Base-by-base conservation (phyloP, 768 basidiomycete species). In the Botryobasidium botryosum region DNA sequence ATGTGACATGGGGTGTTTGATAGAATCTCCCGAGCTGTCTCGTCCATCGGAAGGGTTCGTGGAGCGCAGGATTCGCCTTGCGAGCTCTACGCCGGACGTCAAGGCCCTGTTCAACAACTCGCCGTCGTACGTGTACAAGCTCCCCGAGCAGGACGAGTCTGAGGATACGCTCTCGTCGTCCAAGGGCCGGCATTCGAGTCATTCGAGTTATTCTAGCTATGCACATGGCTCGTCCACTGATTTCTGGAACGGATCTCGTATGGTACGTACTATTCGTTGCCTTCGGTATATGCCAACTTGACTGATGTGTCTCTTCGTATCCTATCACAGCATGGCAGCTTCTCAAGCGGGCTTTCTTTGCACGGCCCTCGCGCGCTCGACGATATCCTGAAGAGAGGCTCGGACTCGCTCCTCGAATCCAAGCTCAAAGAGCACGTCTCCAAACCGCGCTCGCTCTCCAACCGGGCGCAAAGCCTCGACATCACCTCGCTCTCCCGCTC, bases 71-170 rank as follows among this genome's bases (percentile, higher is more conserved):
- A 63, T 91, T 44, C 73, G 90, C 40, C 65, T 90, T 48, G 84
- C 87, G 7, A 84, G 76, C 52, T 90, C 88, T 4, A 87, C 90
- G 3, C 86, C 87, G 2, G 87, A 94, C 52, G 91, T 97, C 46
- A 94, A 92, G 61, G 88, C 91, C 0, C 58, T 97, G 53, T 94
- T 97, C 65, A 83, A 90, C 56, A 68, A 68, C 49, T 75, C 79
- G 0, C 79, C 84, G 18, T 70, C 80, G 3, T 85, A 84, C 53
- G 77, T 82, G 43, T 87, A 84, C 53, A 75, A 83, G 55, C 63
- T 83, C 10, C 80, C 85, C 48, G 74, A 79, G 47, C 75, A 70
- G 15, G 72, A 80, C 44, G 80, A 65, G 38, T 41, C 42, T 28
- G 47, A 39, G 26, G 49, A 42, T 13, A 21, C 25, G 24, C 24